phyloP scores from a whole-genome alignment of 2,329 filamentous ascomycete species.

The Sarocladium strictum region DNA sequence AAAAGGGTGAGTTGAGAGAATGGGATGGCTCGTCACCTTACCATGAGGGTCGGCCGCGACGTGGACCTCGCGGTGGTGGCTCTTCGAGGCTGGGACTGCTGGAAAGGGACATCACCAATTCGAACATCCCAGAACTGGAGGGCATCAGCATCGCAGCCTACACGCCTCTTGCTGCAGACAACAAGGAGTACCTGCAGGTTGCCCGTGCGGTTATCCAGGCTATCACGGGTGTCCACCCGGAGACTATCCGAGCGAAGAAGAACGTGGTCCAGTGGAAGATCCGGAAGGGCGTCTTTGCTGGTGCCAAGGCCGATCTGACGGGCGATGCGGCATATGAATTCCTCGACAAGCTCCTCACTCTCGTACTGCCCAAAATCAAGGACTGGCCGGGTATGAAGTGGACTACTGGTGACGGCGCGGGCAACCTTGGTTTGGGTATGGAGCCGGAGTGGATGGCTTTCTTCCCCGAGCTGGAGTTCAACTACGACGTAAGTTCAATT shows the following conservation, averaged over 20 bases:
- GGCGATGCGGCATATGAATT: slow-evolving; percentile 87
- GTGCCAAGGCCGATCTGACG: slow-evolving; percentile 70
- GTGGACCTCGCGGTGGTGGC: slow-evolving; percentile 71
- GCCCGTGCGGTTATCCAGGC: slow-evolving; percentile 79
- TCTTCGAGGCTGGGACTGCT: slow-evolving; percentile 62
- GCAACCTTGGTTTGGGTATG: slow-evolving; percentile 82
- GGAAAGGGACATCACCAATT: slow-evolving; percentile 70
- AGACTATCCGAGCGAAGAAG: slow-evolving; percentile 62
- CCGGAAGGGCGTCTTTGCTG: slow-evolving; percentile 62
- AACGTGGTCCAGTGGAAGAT: slow-evolving; percentile 73
- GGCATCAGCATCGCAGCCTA: slow-evolving; percentile 75
- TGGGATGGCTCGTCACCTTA: slow-evolving; percentile 94
- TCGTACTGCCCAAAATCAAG: slow-evolving; percentile 92
- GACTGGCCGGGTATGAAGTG: slow-evolving; percentile 72
- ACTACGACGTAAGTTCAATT: slow-evolving; percentile 74
- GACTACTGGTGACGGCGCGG: slow-evolving; percentile 74
- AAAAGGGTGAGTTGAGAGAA: slow-evolving; percentile 62
- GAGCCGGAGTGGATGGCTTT: slow-evolving; percentile 66
- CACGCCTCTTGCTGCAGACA: slow-evolving; percentile 63
- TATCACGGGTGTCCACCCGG: slow-evolving; percentile 71
- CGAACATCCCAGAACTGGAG: slow-evolving; percentile 76
- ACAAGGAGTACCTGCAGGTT: slow-evolving; percentile 72
- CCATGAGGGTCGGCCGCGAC: slow-evolving; percentile 81
- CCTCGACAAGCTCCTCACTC: slow-evolving; percentile 79
- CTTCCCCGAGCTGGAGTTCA: slow-evolving; percentile 92